Base-by-base conservation (phyloP, 2,329 filamentous ascomycete species). In the Seiridium unicorne region DNA sequence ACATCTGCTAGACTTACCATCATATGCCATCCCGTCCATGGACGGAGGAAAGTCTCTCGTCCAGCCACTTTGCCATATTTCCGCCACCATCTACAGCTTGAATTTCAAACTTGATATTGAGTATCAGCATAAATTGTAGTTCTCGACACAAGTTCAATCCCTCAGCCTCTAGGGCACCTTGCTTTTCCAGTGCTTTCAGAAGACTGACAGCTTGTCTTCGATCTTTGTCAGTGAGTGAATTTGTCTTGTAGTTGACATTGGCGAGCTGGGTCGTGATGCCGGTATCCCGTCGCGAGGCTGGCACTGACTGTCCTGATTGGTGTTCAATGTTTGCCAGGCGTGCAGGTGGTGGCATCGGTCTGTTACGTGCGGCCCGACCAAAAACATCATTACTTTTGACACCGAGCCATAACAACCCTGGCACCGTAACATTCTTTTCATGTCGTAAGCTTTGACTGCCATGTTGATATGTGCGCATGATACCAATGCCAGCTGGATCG, bases 91-190 rank as follows among this genome's bases (percentile, higher is more conserved):
- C 87, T 5, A 91, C 73, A 18, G 87, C 82, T 68, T 95, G 90
- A 55, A 94, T 91, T 69, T 95, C 91, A 0, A 89, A 89, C 68
- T 94, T 95, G 53, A 87, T 67, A 57, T 89, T 89, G 55, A 93
- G 76, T 76, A 90, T 82, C 26, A 94, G 74, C 90, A 94, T 93
- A 1, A 81, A 66, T 68, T 92, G 90, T 13, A 94, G 66, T 66
- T 93, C 88, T 3, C 73, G 73, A 36, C 75, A 74, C 62, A 85
- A 75, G 5, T 78, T 74, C 0, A 65, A 57, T 2, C 77, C 75
- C 2, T 77, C 71, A 0, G 64, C 62, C 9, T 75, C 71, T 4
- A 63, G 63, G 1, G 64, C 13, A 0, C 66, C 64, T 6, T 70
- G 69, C 1, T 66, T 65, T 5, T 69, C 66, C 0, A 79, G 73